Conservation (phyloP, 495 filamentous ascomycete species). For the Trichoderma erinaceum region DNA sequence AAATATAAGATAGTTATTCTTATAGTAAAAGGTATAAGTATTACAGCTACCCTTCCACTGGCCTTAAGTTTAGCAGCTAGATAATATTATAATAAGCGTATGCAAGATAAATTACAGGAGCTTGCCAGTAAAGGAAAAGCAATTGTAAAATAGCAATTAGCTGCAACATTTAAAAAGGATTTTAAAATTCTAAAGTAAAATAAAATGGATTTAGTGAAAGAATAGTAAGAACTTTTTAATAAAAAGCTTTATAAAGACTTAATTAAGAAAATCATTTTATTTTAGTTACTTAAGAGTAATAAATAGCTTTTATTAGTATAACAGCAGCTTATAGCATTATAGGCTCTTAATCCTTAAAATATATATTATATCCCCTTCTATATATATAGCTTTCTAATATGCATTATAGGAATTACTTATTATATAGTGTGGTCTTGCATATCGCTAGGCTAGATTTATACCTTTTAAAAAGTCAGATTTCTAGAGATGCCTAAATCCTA, state of each 20-base stretch:
- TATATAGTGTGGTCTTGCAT: background rate
- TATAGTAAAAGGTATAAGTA: conserved; percentile 2
- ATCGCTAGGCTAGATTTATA: background rate
- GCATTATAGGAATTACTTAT: background rate
- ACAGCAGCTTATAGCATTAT: background rate
- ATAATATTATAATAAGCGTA: background rate
- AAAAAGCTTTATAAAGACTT: background rate
- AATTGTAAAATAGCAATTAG: background rate
- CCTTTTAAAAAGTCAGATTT: background rate
- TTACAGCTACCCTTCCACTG: background rate
- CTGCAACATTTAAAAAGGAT: background rate
- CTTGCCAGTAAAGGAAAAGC: background rate
- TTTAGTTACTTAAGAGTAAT: background rate
- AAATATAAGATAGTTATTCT: conserved; percentile 8
- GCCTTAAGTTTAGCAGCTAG: background rate
- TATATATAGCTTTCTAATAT: background rate
- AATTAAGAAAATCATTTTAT: background rate
- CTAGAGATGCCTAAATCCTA: background rate
- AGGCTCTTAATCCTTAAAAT: conserved; percentile 1
- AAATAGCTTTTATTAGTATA: background rate
- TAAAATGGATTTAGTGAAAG: background rate
- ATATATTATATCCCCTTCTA: background rate
- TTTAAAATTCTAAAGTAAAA: background rate
- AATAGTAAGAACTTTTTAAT: background rate
- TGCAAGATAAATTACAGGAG: background rate